Evolutionary conservation across 441 rosid genomes (phyloP), one percentile per base, ranked within the genome.

Genomic region (Biscutella laevigata): DNA sequence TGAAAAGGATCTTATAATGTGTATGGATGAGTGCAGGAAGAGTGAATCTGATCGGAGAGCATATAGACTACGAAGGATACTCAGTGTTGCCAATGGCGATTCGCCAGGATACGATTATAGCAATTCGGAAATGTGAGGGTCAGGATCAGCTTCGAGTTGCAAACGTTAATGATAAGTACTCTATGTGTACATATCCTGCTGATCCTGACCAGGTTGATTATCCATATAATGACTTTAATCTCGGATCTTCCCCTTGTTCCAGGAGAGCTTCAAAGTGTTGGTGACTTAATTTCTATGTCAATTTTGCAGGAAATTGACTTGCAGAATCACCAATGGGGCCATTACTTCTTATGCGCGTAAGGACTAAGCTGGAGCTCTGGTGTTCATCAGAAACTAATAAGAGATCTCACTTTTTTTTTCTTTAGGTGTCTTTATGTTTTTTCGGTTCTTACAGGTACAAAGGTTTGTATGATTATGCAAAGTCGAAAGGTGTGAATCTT

Each of bases 1-100:
- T n/a, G n/a, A n/a, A n/a, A n/a, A n/a, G n/a, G n/a, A n/a, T n/a
- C n/a, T n/a, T n/a, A n/a, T n/a, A n/a, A n/a, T n/a, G n/a, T n/a
- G n/a, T n/a, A n/a, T n/a, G n/a, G n/a, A n/a, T n/a, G n/a, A n/a
- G n/a, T n/a, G n/a, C 60, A 82, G 90, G 90, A 60, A 73, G 95
- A 73, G 88, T 85, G 72, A 92, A 88, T 73, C 71, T 92, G 83
- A 92, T 92, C 4, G 99, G 99, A 54, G 99, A 88, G 50, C 99
- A 92, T 54, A 84, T 92, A 51, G 99, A 92, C 47, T 92, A 92
- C 55, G 99, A 92, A 61, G 99, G 99, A 8, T 92, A 92, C 68
- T 92, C 99, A 0, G 99, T 88, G 74, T 44, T 92, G 47, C 99
- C 99, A 0, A 92, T 88, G 99, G 99, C 97, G 7, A 86, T 92